phyloP scores from a whole-genome alignment of 2,329 filamentous ascomycete genomes.

The Ophiocordyceps camponoti-saundersi region DNA sequence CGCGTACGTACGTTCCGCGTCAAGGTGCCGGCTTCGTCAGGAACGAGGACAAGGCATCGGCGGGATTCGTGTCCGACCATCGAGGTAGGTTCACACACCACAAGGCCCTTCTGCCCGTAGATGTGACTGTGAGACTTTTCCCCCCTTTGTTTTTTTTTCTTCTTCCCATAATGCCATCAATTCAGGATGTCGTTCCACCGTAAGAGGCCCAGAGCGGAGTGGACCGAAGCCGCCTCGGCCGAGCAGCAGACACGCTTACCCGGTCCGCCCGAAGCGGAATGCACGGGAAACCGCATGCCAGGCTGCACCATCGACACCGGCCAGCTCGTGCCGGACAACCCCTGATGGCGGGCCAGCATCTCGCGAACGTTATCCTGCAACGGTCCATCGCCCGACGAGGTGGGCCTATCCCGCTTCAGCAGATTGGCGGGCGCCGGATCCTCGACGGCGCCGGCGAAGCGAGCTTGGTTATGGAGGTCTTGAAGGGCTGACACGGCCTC shows the following conservation, averaged over 20 bases:
- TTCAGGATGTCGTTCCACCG: slow-evolving; percentile 48
- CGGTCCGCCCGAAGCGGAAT: slow-evolving; percentile 26
- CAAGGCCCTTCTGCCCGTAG: too few species aligned
- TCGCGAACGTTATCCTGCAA: slow-evolving; percentile 53
- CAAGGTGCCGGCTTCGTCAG: too few species aligned
- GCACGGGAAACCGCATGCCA: slow-evolving; percentile 19
- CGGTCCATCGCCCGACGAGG: slow-evolving; percentile 37
- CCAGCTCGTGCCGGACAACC: slow-evolving; percentile 13
- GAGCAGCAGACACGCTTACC: slow-evolving; percentile 53
- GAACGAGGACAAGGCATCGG: too few species aligned
- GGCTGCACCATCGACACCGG: slow-evolving; percentile 20
- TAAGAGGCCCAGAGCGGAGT: slow-evolving; percentile 30
- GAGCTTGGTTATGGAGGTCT: slow-evolving; percentile 39
- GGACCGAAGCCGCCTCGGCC: slow-evolving; percentile 34
- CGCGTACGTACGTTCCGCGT: too few species aligned
- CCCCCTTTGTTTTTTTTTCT: too few species aligned
- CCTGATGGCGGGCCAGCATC: slow-evolving; percentile 28
- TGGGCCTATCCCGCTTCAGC: slow-evolving; percentile 42
- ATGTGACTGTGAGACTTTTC: too few species aligned
- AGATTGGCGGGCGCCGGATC: slow-evolving; percentile 5
- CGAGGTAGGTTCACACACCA: too few species aligned
- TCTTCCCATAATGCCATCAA: too few species aligned
- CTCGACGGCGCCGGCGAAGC: too few species aligned
- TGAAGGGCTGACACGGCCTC: slow-evolving; percentile 35
- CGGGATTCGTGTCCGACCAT: too few species aligned